Evolutionary conservation across 1,284 basidiomycete genomes (phyloP).

Genomic region (Pisolithus thermaeus): DNA sequence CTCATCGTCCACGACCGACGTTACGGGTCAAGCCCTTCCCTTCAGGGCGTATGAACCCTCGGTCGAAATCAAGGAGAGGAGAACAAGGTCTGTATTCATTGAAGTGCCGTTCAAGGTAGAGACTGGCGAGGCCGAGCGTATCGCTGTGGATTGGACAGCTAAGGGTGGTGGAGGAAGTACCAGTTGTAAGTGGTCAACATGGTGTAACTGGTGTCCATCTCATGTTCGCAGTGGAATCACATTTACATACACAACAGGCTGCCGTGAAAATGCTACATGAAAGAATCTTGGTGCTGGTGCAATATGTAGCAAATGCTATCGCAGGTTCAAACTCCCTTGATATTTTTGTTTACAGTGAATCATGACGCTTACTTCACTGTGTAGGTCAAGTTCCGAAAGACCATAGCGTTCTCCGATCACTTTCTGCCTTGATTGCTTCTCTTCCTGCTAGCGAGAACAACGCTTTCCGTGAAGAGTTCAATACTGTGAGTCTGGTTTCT

Average conservation of each 20-base stretch:
- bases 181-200: constrained; percentile 49
- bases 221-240: constrained; percentile 68
- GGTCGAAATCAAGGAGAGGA: constrained; percentile 74
- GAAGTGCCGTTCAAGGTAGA: constrained; percentile 84
- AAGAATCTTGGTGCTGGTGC: constrained; percentile 75
- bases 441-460: constrained; percentile 80
- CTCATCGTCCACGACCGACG: constrained; percentile 47
- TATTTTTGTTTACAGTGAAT: background rate
- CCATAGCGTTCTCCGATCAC: constrained; percentile 76
- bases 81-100: constrained; percentile 74
- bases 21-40: constrained; percentile 68
- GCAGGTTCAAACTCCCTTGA: constrained; percentile 46
- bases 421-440: constrained; percentile 81
- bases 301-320: constrained; percentile 75
- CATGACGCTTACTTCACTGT: constrained; percentile 4
- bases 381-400: constrained; percentile 66
- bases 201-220: background rate
- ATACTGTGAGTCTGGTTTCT: constrained; percentile 52
- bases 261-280: constrained; percentile 96
- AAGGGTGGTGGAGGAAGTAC: constrained; percentile 83
- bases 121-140: constrained; percentile 96
- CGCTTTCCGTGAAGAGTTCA: constrained; percentile 79
- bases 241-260: constrained; percentile 86
- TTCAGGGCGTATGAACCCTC: constrained; percentile 88
- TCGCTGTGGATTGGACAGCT: constrained; percentile 95